These are phyloP conservation scores for Populus nigra DNA, from an alignment of 345 rosid species.

Conservation along the genomic window DNA sequence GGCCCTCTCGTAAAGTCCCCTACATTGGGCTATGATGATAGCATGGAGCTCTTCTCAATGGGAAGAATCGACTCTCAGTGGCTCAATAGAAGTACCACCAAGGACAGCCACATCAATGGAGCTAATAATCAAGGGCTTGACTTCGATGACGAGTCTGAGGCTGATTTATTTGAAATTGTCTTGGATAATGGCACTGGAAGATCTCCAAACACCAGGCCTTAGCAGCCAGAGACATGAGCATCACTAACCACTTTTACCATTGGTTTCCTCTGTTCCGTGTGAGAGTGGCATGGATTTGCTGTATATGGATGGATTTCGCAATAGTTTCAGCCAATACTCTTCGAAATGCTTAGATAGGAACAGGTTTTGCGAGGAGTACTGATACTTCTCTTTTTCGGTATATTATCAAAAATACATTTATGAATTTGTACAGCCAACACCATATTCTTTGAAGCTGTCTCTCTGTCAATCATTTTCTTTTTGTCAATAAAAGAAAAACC, in stretches of 20 bases:
- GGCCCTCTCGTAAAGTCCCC: constrained; percentile 48
- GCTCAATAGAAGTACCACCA: constrained; percentile 47
- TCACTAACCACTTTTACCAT: constrained; percentile 14
- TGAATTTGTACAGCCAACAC: constrained; percentile 10
- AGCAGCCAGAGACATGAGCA: constrained; percentile 13
- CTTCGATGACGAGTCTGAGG: constrained; percentile 80
- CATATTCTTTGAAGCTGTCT: not conserved
- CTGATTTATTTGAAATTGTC: constrained; percentile 82
- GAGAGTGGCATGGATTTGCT: constrained; percentile 18
- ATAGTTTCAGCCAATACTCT: not conserved
- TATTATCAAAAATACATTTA: constrained; percentile 7
- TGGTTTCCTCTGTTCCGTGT: not conserved
- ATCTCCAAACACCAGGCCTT: constrained; percentile 37
- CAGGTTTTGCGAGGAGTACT: constrained; percentile 9
- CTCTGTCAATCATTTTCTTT: not conserved
- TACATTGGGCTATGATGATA: constrained; percentile 58
- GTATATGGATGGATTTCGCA: not conserved
- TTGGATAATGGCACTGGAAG: constrained; percentile 47
- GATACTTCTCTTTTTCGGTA: not conserved
- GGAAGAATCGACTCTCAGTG: constrained; percentile 87
- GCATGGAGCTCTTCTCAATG: constrained; percentile 84
- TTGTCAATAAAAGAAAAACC: not conserved
- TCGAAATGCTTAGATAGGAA: constrained; percentile 7
- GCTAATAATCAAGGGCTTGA: constrained; percentile 35
- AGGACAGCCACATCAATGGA: constrained; percentile 31